Percentiles rank a stretch among this genome's conserved stretches.
Conservation (phyloP, 2,329 filamentous ascomycete species). For the Fusarium albosuccineum region DNA sequence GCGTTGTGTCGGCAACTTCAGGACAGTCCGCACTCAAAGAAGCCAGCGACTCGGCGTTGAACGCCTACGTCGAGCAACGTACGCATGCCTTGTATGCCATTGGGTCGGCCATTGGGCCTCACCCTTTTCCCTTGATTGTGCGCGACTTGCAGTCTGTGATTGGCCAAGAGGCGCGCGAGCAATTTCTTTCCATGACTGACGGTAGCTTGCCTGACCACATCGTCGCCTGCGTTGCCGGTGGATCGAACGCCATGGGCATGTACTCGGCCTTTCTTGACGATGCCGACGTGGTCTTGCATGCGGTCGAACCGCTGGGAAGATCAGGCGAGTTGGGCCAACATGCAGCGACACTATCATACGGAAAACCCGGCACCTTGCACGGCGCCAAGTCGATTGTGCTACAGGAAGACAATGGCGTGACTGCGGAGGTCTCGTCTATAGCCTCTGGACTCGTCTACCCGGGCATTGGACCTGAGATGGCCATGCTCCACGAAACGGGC, state of each 20-base stretch:
- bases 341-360: not conserved
- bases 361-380: not conserved
- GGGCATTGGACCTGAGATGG: not conserved
- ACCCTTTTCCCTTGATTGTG: conserved; percentile 93
- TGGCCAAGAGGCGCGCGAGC: conserved; percentile 59
- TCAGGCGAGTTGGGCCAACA: not conserved
- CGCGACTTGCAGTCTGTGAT: conserved; percentile 94
- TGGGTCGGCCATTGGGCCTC: conserved; percentile 90
- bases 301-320: too few species aligned
- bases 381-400: not conserved
- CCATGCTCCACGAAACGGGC: not conserved
- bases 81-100: conserved; percentile 82
- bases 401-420: not conserved
- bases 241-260: not conserved
- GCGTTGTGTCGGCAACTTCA: not conserved
- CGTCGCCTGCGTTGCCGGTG: not conserved
- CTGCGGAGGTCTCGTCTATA: not conserved
- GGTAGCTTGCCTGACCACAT: not conserved
- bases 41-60: not conserved
- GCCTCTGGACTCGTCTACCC: not conserved
- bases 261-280: not conserved
- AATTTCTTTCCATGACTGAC: not conserved
- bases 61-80: not conserved
- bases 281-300: not conserved
- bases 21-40: not conserved